Evolutionary conservation across 2,329 filamentous ascomycete species (phyloP).

Genomic region (Coniochaeta ligniaria): DNA sequence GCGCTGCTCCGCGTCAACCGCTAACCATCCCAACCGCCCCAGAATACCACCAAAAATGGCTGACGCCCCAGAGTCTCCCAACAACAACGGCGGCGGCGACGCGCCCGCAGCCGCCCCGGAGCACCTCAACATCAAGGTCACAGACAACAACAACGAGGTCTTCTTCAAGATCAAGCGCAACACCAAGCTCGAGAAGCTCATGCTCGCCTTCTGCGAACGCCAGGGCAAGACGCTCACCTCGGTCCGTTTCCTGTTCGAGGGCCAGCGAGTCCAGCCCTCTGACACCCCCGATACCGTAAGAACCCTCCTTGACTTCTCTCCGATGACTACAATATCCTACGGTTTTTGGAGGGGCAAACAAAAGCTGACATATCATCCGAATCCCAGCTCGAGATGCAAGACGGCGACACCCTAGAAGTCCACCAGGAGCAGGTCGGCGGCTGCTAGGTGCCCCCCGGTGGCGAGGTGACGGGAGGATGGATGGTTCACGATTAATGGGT

Average conservation of each 20-base stretch:
- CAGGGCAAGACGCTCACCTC: conserved; percentile 81
- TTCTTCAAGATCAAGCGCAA: conserved; percentile 99
- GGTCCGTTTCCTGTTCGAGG: conserved; percentile 93
- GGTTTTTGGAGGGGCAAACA: neutral
- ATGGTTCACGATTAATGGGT: neutral
- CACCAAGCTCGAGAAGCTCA: conserved; percentile 93
- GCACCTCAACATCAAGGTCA: conserved; percentile 98
- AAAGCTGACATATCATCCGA: conserved; percentile 1
- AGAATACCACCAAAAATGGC: conserved; percentile 31
- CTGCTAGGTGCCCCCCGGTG: conserved; percentile 17
- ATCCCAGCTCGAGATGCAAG: conserved; percentile 83
- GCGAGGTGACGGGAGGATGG: neutral
- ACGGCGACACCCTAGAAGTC: conserved; percentile 93
- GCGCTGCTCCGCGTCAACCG: neutral
- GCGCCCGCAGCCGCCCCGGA: conserved; percentile 46
- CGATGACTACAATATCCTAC: too few relatives aligned
- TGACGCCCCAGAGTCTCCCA: conserved; percentile 36
- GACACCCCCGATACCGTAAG: conserved; percentile 90
- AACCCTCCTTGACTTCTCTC: conserved; percentile 22
- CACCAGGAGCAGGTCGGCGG: conserved; percentile 98
- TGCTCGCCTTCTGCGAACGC: conserved; percentile 95
- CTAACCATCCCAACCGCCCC: neutral
- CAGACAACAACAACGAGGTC: conserved; percentile 98
- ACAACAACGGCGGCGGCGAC: conserved; percentile 36
- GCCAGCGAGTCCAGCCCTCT: conserved; percentile 79